Base-by-base conservation (phyloP, 441 rosid species). In the Arabidopsis lyrata region DNA sequence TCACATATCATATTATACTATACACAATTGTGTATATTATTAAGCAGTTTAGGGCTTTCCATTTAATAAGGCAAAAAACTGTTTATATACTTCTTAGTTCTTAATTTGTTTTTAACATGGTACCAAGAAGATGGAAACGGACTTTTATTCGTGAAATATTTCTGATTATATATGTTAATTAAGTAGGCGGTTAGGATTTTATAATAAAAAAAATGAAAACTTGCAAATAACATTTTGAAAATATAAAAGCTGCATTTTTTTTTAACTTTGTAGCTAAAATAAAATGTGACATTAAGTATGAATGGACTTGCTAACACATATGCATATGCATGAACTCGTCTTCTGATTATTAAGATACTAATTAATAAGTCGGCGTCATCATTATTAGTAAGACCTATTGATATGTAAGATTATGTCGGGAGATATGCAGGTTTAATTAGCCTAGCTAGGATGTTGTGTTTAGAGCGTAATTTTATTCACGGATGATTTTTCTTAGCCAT, bases 381-480 rank as follows among this genome's bases (percentile, higher is more conserved):
- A 6, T 18, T 13, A 35, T 2, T 57, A 16, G 6, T 54, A 11
- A 58, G 15, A 57, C n/a, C 62, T 22, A 34, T 57, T 58, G n/a
- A n/a, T n/a, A 16, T 8, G 11, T 36, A 36, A 36, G 13, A 35
- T 14, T 39, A 14, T 20, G 10, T 8, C 10, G 5, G 35, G 14
- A 3, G 59, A 50, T 36, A 24, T 52, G 11, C 2, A 41, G 16
- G 27, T 27, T 38, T 47, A n/a, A n/a, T n/a, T n/a, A 48, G 53
- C 63, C 39, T 53, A n/a, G n/a, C n/a, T n/a, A 22, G 12, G 39
- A 32, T 29, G 31, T 58, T 45, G 36, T 34, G 65, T 58, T 39
- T 50, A 49, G 29, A 59, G 59, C 8, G 6, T 32, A 16, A 8
- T 8, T 65, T 20, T 49, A 22, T 20, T 24, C 22, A 50, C 2